Conservation (phyloP, 169 alveolate genomes). For the Plasmodium gallinaceum region DNA sequence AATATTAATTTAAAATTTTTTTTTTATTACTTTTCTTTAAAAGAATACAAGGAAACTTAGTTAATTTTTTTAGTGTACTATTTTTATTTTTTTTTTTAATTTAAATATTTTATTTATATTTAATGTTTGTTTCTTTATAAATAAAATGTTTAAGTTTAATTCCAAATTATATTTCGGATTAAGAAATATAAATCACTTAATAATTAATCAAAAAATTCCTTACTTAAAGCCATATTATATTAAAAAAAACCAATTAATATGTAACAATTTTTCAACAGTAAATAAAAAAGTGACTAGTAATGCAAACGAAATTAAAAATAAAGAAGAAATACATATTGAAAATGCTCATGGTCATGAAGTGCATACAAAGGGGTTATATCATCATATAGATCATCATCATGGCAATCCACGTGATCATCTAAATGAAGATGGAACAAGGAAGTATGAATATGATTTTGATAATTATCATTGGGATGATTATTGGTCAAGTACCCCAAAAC, state of each 20-base stretch:
- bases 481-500: constrained; percentile 87
- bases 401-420: constrained; percentile 90
- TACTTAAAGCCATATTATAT: constrained; percentile 17
- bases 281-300: constrained; percentile 11
- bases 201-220: constrained; percentile 13
- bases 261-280: constrained; percentile 52
- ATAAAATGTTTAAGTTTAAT: constrained; percentile 67
- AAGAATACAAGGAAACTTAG: background rate
- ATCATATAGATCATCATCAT: constrained; percentile 87
- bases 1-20: background rate
- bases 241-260: constrained; percentile 19
- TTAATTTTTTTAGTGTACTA: background rate
- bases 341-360: constrained; percentile 30
- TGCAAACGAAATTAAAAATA: constrained; percentile 2
- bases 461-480: constrained; percentile 89
- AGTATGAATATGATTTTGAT: constrained; percentile 81
- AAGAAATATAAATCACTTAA: constrained; percentile 60
- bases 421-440: constrained; percentile 87
- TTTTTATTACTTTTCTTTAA: background rate
- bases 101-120: too few relatives aligned
- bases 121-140: too few relatives aligned
- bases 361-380: constrained; percentile 79
- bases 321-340: constrained; percentile 9
- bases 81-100: too few relatives aligned
- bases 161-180: constrained; percentile 53